Evolutionary conservation across 1,139 yeast species (phyloP).

Genomic region (Pneumocystis wakefieldiae): DNA sequence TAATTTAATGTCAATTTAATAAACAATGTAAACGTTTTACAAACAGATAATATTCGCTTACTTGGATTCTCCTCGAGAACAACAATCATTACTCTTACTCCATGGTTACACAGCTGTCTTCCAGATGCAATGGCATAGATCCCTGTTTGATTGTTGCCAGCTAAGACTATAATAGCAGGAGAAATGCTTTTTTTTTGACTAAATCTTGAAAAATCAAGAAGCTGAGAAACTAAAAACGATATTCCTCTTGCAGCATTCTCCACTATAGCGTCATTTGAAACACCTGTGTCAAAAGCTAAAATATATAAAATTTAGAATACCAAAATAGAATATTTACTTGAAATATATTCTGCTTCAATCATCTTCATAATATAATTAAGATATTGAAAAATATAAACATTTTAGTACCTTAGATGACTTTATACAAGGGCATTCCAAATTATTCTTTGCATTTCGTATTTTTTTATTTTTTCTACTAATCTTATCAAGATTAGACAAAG

Average conservation of each 20-base stretch:
- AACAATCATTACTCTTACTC: conserved; percentile 1
- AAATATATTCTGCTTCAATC: background rate
- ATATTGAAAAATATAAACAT: background rate
- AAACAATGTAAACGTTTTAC: background rate
- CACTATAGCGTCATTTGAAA: background rate
- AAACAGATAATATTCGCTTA: background rate
- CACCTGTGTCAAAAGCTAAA: background rate
- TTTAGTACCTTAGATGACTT: background rate
- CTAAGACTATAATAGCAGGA: background rate
- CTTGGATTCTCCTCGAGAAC: background rate
- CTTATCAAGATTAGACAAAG: background rate
- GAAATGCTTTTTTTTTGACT: background rate
- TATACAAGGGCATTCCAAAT: background rate
- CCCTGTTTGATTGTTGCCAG: conserved; percentile 2
- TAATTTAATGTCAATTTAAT: background rate
- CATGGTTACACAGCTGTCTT: conserved; percentile 3
- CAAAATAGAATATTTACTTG: background rate
- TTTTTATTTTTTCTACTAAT: background rate
- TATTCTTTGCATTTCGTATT: background rate
- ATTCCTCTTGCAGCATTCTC: background rate
- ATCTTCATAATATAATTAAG: background rate
- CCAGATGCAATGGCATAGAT: conserved; percentile 1
- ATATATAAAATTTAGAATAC: background rate
- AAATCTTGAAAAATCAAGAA: background rate
- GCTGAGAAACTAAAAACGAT: background rate